Conservation (phyloP, 2,329 filamentous ascomycete species). For the Fusarium sp. region DNA sequence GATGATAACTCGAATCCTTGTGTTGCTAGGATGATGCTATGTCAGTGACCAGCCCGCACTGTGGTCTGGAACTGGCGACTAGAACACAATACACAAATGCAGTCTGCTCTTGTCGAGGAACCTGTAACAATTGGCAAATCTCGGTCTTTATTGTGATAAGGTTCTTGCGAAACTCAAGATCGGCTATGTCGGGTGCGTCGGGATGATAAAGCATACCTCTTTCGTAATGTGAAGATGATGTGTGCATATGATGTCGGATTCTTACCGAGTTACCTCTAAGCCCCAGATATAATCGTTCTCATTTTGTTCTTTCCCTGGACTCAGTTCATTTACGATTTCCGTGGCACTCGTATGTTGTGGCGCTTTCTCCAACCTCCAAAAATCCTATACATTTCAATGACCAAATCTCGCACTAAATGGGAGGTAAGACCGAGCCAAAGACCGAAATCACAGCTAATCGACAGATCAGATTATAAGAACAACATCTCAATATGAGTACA, state of each 20-base stretch:
- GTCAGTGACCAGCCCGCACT: not conserved
- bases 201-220: not conserved
- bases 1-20: not conserved
- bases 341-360: not conserved
- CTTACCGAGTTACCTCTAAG: not conserved
- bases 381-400: not conserved
- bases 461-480: not conserved
- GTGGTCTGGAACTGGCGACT: not conserved
- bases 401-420: not conserved
- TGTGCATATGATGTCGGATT: constrained; percentile 4
- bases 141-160: not conserved
- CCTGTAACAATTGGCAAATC: not conserved
- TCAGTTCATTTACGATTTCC: not conserved
- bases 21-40: not conserved
- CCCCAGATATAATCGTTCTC: too few relatives aligned
- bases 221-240: not conserved
- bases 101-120: not conserved
- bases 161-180: not conserved
- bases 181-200: constrained; percentile 27
- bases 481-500: constrained; percentile 10
- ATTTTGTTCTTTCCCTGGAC: too few relatives aligned
- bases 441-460: not conserved
- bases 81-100: not conserved
- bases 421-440: not conserved
- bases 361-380: not conserved